Evolutionary conservation across 495 filamentous ascomycete genomes (phyloP), one percentile per base, ranked within the genome.

Genomic region (Jackrogersella multiformis): DNA sequence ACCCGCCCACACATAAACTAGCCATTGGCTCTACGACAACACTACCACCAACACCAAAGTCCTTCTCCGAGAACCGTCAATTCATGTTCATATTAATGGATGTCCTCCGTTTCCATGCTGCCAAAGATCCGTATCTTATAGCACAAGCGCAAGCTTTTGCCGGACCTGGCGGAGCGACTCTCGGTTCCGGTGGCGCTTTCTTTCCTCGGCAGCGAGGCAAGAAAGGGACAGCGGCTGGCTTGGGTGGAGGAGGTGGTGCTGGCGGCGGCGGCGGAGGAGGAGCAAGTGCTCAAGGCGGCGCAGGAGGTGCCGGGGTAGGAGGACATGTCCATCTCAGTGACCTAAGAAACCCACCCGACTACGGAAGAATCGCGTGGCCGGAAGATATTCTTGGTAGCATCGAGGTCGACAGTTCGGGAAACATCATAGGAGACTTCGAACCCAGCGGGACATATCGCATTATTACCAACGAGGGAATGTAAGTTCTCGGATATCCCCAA

Each of bases 361-460:
- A 86, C 80, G 95, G 95, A 0, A 77, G 95, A 51, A 96, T 97
- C 70, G 91, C 94, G 44, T 91, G 90, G 74, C 88, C 90, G 0
- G 94, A 96, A 77, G 92, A 98, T 79, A 98, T 98, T 58, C 89
- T 98, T 71, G 94, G 94, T 30, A 97, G 94, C 71, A 82, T 97
- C 46, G 89, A 95, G 73, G 91, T 97, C 8, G 89, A 96, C 81
- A 85, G 83, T 2, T 65, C 84, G 16, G 94, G 94, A 1, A 78
- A 85, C n/a, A 91, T 97, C 71, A 55, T 85, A 15, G 78, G 85
- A 57, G 85, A 86, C n/a, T 91, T 85, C 70, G 85, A 91, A 76
- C 68, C 78, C 23, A 89, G 87, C 66, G 86, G 87, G 13, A 90
- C 87, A 12, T 92, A 92, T 76, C 82, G 90, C 35, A 79, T 91